A percentile compares a stretch with the other conserved stretches of the same genome.
Evolutionary conservation across 2,329 filamentous ascomycete species (phyloP).

Genomic region (Lecanicillium sp.): DNA sequence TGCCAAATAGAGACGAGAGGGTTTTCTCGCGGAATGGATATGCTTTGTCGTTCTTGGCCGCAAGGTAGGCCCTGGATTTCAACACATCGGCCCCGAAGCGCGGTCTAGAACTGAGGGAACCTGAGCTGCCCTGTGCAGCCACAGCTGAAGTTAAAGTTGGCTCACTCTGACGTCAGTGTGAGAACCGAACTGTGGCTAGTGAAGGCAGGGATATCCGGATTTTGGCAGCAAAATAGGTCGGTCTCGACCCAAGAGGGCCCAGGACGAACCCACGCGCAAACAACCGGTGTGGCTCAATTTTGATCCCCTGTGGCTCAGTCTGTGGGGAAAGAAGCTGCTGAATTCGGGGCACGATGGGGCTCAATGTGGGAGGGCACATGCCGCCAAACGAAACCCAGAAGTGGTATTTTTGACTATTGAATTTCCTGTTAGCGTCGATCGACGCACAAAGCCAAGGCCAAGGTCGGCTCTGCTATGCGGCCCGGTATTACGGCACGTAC

Average conservation of each 20-base stretch:
- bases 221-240: not conserved
- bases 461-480: not conserved
- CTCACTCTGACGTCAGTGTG: constrained; percentile 5
- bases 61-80: constrained; percentile 1
- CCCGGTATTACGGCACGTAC: not conserved
- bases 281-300: constrained; percentile 4
- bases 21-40: not conserved
- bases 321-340: not conserved
- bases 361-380: no score
- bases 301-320: not conserved
- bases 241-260: not conserved
- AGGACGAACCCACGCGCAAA: not conserved
- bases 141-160: not conserved
- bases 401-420: not conserved
- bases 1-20: not conserved
- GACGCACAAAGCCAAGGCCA: not conserved
- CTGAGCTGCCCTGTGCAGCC: not conserved
- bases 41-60: no score
- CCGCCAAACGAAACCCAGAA: not conserved
- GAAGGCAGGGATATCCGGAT: not conserved
- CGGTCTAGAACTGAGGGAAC: not conserved
- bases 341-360: not conserved
- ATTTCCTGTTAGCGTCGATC: not conserved
- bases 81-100: not conserved
- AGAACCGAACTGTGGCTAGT: not conserved